phyloP scores from a whole-genome alignment of 2,329 filamentous ascomycete genomes.

The Acrocalymma vagum region DNA sequence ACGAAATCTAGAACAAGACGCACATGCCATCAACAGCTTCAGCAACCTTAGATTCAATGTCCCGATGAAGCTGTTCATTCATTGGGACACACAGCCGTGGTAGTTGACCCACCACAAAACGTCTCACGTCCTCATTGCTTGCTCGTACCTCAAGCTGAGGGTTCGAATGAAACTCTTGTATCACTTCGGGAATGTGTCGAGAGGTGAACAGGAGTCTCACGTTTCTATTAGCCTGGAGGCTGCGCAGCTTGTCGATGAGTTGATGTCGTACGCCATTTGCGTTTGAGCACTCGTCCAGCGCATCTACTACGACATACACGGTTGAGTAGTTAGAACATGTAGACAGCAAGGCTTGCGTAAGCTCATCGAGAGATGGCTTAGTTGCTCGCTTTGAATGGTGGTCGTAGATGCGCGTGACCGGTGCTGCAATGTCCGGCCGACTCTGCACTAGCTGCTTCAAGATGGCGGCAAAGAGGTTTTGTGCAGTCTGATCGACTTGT shows the following conservation, averaged over 20 bases:
- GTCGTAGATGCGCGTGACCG: conserved; percentile 30
- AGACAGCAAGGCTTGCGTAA: conserved; percentile 19
- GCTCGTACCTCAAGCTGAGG: conserved; percentile 22
- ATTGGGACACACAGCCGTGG: conserved; percentile 20
- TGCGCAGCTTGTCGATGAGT: conserved; percentile 14
- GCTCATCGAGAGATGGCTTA: conserved; percentile 26
- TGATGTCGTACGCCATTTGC: conserved; percentile 13
- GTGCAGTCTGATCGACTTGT: conserved; percentile 29
- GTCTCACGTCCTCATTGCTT: conserved; percentile 23
- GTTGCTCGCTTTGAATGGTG: conserved; percentile 23
- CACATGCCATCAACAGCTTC: conserved; percentile 29
- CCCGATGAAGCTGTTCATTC: conserved; percentile 8
- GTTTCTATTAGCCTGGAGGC: conserved; percentile 11
- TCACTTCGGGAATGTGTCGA: conserved; percentile 19
- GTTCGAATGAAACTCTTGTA: conserved; percentile 7
- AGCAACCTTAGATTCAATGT: conserved; percentile 10
- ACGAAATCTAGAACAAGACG: conserved; percentile 9
- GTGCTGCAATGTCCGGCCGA: conserved; percentile 22
- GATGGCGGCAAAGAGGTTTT: conserved; percentile 35
- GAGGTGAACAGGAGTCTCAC: conserved; percentile 22
- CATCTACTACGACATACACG: conserved; percentile 41
- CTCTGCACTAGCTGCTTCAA: conserved; percentile 42
- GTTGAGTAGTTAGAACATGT: conserved; percentile 23
- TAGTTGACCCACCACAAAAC: conserved; percentile 20
- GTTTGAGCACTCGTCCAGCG: conserved; percentile 39